Percentiles rank a stretch among this genome's conserved stretches.
Evolutionary conservation across 78 protist genomes (phyloP).

Genomic region (Abeoforma whisleri): DNA sequence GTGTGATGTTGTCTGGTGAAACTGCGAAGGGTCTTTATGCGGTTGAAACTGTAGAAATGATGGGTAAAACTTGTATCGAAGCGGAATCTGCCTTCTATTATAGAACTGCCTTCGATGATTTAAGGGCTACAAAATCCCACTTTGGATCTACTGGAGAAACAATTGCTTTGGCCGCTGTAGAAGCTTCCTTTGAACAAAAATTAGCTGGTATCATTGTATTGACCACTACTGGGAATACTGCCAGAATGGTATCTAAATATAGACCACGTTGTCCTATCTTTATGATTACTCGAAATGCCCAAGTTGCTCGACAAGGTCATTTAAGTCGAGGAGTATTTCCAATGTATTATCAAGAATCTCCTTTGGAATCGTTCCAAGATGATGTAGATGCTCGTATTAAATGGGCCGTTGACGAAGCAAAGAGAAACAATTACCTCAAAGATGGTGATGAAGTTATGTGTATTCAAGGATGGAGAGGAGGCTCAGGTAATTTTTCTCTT

Average conservation of each 20-base stretch:
- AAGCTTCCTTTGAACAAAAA: slow-evolving; percentile 34
- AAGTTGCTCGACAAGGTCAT: slow-evolving; percentile 8
- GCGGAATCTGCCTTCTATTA: slow-evolving; percentile 32
- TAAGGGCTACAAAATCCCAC: neutral
- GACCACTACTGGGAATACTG: slow-evolving; percentile 33
- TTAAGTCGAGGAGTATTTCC: slow-evolving; percentile 17
- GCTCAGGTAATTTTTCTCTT: no score
- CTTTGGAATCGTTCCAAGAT: neutral
- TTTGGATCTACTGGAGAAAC: slow-evolving; percentile 13
- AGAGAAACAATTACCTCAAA: neutral
- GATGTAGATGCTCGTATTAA: slow-evolving; percentile 24
- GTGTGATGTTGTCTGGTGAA: slow-evolving; percentile 79
- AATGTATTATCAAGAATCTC: neutral
- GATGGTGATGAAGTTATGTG: neutral
- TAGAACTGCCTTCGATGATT: slow-evolving; percentile 7
- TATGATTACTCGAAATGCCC: slow-evolving; percentile 29
- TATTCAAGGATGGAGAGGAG: slow-evolving; percentile 1
- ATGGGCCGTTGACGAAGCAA: slow-evolving; percentile 1
- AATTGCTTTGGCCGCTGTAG: slow-evolving; percentile 39
- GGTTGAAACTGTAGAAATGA: slow-evolving; percentile 46
- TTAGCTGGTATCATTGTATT: slow-evolving; percentile 27
- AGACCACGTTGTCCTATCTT: slow-evolving; percentile 41
- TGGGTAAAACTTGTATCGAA: slow-evolving; percentile 22
- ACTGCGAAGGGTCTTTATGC: slow-evolving; percentile 66
- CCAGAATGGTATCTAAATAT: slow-evolving; percentile 22